Evolutionary conservation across 495 filamentous ascomycete species (phyloP).

Genomic region (Barbatosphaeria neglecta): DNA sequence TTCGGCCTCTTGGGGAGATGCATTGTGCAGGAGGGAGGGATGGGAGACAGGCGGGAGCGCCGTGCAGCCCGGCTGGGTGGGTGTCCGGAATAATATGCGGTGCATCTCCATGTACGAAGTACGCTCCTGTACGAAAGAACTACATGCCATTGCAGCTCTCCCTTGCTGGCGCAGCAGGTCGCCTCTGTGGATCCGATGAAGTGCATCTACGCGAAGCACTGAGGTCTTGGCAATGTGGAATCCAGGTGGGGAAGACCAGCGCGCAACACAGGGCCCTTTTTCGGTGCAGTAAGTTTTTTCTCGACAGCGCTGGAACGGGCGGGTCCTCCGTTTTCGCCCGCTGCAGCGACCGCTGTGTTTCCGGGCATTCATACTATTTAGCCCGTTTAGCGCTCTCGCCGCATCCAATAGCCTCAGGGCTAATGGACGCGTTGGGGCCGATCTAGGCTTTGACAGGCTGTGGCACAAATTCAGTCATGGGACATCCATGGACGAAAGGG

Average conservation of each 20-base stretch:
- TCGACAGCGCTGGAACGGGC: too few species aligned
- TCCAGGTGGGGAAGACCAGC: neutral
- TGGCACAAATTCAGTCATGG: neutral
- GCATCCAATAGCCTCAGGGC: neutral
- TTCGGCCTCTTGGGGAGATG: neutral
- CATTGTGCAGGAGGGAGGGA: too few species aligned
- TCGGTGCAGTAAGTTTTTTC: neutral
- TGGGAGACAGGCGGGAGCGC: too few species aligned
- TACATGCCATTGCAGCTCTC: too few species aligned
- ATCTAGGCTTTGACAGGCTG: neutral
- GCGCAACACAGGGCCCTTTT: too few species aligned
- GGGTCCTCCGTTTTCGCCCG: neutral
- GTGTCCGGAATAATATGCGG: too few species aligned
- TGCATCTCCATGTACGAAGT: too few species aligned
- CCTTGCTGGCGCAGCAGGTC: neutral
- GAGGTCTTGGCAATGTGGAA: neutral
- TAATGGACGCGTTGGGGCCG: neutral
- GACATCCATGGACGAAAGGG: neutral
- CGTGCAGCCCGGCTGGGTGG: too few species aligned
- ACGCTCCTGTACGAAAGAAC: too few species aligned
- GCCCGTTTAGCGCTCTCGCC: neutral
- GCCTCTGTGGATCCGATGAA: neutral
- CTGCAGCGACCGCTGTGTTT: neutral
- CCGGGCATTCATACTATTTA: too few species aligned
- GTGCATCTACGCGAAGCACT: neutral